Conservation (phyloP, 1,284 basidiomycete species). For the Apiotrichum domesticum region DNA sequence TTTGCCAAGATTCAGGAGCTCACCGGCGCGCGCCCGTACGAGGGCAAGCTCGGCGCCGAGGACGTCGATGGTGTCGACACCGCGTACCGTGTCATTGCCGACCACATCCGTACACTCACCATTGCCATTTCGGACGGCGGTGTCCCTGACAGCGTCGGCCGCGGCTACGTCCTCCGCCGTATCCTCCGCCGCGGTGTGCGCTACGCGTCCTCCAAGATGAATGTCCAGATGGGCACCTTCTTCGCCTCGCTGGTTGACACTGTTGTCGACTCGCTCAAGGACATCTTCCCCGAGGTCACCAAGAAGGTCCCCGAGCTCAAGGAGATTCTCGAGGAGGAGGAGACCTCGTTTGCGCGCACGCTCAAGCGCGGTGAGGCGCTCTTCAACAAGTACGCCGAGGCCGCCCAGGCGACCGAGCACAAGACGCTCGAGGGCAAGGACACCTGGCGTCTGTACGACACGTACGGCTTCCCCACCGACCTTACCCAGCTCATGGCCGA, state of each 20-base stretch:
- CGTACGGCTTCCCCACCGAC: conserved; percentile 97
- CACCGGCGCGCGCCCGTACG: conserved; percentile 79
- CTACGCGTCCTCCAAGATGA: conserved; percentile 92
- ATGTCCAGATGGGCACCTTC: conserved; percentile 88
- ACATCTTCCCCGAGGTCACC: conserved; percentile 87
- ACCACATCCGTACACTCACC: conserved; percentile 91
- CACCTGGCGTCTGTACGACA: conserved; percentile 96
- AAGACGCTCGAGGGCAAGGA: conserved; percentile 80
- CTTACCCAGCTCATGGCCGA: conserved; percentile 96
- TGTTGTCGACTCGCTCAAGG: conserved; percentile 81
- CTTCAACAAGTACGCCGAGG: conserved; percentile 82
- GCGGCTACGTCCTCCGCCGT: conserved; percentile 90
- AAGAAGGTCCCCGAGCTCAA: conserved; percentile 80
- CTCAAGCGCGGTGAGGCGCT: conserved; percentile 94
- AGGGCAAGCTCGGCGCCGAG: conserved; percentile 86
- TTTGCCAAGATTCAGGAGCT: conserved; percentile 83
- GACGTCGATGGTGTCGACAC: conserved; percentile 94
- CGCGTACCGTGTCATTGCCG: conserved; percentile 93
- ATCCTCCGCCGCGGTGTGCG: conserved; percentile 88
- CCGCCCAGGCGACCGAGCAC: conserved; percentile 60
- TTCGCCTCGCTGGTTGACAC: conserved; percentile 89
- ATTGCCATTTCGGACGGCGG: conserved; percentile 96
- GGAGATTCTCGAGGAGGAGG: conserved; percentile 95
- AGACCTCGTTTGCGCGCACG: conserved; percentile 92
- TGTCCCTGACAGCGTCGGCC: conserved; percentile 89